Percentiles rank a stretch among this genome's conserved stretches.
Conservation (phyloP, 2,329 filamentous ascomycete genomes). For the Epichloe elymi region DNA sequence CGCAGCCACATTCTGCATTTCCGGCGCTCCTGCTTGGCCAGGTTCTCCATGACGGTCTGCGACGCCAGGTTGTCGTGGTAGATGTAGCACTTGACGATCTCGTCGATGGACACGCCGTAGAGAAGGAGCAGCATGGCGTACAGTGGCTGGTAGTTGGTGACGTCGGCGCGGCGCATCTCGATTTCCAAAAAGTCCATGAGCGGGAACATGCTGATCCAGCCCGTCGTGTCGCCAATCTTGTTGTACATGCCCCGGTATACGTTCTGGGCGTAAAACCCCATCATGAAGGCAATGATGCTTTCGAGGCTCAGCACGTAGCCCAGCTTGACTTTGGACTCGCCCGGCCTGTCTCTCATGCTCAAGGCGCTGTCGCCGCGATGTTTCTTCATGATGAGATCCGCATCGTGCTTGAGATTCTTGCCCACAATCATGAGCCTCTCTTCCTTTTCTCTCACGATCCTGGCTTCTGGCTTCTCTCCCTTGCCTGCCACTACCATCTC, state of each 20-base stretch:
- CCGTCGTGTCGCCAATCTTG: constrained; percentile 25
- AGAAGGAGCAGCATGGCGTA: constrained; percentile 30
- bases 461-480: constrained; percentile 11
- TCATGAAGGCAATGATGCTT: constrained; percentile 39
- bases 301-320: constrained; percentile 32
- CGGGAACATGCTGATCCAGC: constrained; percentile 33
- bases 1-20: constrained; percentile 16
- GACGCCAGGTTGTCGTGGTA: constrained; percentile 10
- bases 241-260: constrained; percentile 30
- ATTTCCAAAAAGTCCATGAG: constrained; percentile 28
- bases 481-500: constrained; percentile 14
- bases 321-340: constrained; percentile 25
- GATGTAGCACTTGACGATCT: constrained; percentile 26
- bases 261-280: constrained; percentile 37
- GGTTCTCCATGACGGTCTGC: constrained; percentile 8
- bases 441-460: constrained; percentile 22
- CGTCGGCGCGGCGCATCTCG: constrained; percentile 22
- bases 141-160: constrained; percentile 24
- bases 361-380: constrained; percentile 12
- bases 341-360: constrained; percentile 12
- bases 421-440: constrained; percentile 28
- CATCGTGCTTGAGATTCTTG: constrained; percentile 39
- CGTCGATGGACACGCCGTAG: constrained; percentile 30
- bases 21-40: constrained; percentile 15
- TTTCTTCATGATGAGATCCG: constrained; percentile 29